Percentiles rank a stretch among this genome's conserved stretches.
Conservation (phyloP, 805 yeast species). For the Cyberlindnera mycetangii region DNA sequence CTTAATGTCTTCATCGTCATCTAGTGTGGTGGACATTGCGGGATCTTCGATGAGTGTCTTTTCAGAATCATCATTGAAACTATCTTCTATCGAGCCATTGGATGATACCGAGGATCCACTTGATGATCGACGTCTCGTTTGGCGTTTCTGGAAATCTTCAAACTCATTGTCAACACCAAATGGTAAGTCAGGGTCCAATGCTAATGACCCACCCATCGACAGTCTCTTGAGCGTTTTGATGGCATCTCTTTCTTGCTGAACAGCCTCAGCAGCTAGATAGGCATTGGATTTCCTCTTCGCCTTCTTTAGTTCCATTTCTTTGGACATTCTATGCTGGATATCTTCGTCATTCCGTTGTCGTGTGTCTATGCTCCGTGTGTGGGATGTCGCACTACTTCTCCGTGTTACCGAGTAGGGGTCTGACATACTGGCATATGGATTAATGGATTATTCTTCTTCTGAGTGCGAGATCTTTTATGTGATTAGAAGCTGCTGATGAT, state of each 20-base stretch:
- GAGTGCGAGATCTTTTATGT: not conserved
- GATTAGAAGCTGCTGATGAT: not conserved
- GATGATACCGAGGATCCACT: constrained; percentile 20
- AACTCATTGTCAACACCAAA: constrained; percentile 32
- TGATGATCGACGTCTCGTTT: constrained; percentile 18
- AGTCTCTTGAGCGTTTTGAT: constrained; percentile 72
- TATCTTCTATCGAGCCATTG: constrained; percentile 14
- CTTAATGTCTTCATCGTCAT: constrained; percentile 23
- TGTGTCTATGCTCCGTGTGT: not conserved
- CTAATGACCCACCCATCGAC: constrained; percentile 54
- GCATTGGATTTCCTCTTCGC: constrained; percentile 43
- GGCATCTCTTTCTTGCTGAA: constrained; percentile 70
- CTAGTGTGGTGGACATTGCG: not conserved
- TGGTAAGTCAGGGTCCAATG: constrained; percentile 72
- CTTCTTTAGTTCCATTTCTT: constrained; percentile 2
- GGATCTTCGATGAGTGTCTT: constrained; percentile 14
- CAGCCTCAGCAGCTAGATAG: constrained; percentile 67
- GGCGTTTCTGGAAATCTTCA: constrained; percentile 27
- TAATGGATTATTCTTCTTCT: not conserved
- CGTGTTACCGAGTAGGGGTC: constrained; percentile 1
- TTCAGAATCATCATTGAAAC: constrained; percentile 9
- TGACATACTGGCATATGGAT: constrained; percentile 1
- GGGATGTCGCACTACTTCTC: constrained; percentile 1
- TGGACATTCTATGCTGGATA: not conserved
- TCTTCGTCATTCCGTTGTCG: constrained; percentile 3